Evolutionary conservation across 148 eudicot species (phyloP).

Genomic region (Fagopyrum tataricum): DNA sequence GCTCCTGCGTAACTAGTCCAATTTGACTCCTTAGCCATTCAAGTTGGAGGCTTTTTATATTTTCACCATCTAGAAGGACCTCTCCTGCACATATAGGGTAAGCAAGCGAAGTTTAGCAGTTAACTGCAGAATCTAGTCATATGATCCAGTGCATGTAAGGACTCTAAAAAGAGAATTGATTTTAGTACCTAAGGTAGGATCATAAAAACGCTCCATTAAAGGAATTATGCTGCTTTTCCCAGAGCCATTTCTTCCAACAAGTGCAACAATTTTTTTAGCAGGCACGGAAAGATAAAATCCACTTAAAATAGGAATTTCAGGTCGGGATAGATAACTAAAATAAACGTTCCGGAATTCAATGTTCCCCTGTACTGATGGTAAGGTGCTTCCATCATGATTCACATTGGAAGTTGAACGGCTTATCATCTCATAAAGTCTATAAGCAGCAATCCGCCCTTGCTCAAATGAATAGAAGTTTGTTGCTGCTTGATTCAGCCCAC

Average conservation of each 20-base stretch:
- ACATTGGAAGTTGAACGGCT: conserved; percentile 79
- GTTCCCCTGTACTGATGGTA: conserved; percentile 76
- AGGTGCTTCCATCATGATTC: conserved; percentile 64
- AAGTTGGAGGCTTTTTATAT: conserved; percentile 85
- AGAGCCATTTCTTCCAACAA: conserved; percentile 97
- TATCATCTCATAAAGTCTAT: conserved; percentile 96
- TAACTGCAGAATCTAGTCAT: conserved; percentile 11
- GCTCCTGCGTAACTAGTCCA: conserved; percentile 96
- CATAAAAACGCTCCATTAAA: conserved; percentile 97
- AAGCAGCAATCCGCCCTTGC: conserved; percentile 99
- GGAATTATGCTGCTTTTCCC: conserved; percentile 99
- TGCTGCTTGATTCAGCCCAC: conserved; percentile 98
- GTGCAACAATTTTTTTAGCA: conserved; percentile 93
- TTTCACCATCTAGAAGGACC: conserved; percentile 93
- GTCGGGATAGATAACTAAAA: conserved; percentile 93
- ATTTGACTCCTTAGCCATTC: conserved; percentile 97
- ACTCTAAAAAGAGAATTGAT: conserved; percentile 5
- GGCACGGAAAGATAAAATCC: conserved; percentile 96
- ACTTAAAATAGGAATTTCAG: conserved; percentile 96
- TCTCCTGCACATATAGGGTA: conserved; percentile 49
- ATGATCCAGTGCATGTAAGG: not conserved
- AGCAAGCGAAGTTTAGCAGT: conserved; percentile 7
- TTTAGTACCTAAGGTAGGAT: conserved; percentile 85
- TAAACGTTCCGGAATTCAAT: conserved; percentile 98
- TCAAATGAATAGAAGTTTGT: conserved; percentile 98